These are phyloP conservation scores for Aspergillus conjunctus DNA, from an alignment of 495 filamentous ascomycete species.

Conservation along the genomic window DNA sequence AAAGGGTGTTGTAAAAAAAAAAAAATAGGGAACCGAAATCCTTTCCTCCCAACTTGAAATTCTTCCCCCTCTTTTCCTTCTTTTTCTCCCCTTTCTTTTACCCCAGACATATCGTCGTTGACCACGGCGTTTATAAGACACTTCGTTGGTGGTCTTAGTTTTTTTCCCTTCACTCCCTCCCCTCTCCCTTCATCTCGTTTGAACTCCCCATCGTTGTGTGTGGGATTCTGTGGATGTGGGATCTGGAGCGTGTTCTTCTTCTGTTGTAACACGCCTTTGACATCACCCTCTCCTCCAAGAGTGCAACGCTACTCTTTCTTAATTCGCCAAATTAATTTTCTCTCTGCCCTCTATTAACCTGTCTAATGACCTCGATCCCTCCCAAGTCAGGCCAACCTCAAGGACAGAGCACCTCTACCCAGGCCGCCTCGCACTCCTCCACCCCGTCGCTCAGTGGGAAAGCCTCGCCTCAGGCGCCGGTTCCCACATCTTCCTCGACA, in stretches of 20 bases:
- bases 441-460: conserved; percentile 62
- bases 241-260: conserved; percentile 25
- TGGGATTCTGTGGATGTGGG: conserved; percentile 32
- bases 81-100: conserved; percentile 16
- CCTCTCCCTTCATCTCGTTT: conserved; percentile 17
- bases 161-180: conserved; percentile 13
- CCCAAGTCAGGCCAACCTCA: conserved; percentile 54
- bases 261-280: conserved; percentile 26
- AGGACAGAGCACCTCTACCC: conserved; percentile 56
- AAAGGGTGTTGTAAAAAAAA: conserved; percentile 23
- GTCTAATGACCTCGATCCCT: conserved; percentile 56
- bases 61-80: conserved; percentile 17
- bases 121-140: conserved; percentile 26
- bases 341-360: conserved; percentile 28
- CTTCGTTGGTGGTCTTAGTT: conserved; percentile 26
- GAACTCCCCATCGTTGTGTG: conserved; percentile 22
- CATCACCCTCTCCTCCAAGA: conserved; percentile 12
- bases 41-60: conserved; percentile 24
- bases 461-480: conserved; percentile 52
- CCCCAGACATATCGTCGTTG: conserved; percentile 30
- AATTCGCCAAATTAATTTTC: conserved; percentile 6
- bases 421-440: conserved; percentile 50
- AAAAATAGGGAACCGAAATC: conserved; percentile 20
- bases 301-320: conserved; percentile 3
- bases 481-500: conserved; percentile 51